Evolutionary conservation across 1,284 basidiomycete genomes (phyloP).

Genomic region (Phellopilus nigrolimitatus): DNA sequence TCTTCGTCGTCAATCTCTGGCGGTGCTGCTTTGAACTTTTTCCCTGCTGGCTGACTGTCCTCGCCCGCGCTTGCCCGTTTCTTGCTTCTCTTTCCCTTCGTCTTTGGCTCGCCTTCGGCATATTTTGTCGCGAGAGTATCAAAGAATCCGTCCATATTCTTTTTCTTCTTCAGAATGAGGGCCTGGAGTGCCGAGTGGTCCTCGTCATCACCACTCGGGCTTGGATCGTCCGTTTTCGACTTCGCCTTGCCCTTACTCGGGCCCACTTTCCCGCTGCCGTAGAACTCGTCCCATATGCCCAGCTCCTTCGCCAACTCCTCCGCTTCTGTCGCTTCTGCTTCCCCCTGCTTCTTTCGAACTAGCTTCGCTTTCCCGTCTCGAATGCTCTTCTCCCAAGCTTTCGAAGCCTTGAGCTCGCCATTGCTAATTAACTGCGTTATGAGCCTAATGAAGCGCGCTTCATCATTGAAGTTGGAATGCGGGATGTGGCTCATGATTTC

Average conservation of each 20-base stretch:
- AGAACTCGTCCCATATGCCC: constrained; percentile 95
- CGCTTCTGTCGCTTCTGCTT: constrained; percentile 80
- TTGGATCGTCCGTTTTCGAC: constrained; percentile 40
- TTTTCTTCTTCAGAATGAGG: constrained; percentile 75
- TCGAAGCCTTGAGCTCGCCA: constrained; percentile 52
- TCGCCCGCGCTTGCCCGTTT: constrained; percentile 43
- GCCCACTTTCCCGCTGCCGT: constrained; percentile 73
- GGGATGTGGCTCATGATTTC: constrained; percentile 82
- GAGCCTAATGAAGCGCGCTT: constrained; percentile 71
- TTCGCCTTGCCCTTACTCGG: constrained; percentile 57
- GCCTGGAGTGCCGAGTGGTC: constrained; percentile 74
- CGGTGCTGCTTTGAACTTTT: constrained; percentile 42
- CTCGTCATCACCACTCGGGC: constrained; percentile 31
- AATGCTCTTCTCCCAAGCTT: constrained; percentile 65
- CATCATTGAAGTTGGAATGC: constrained; percentile 78
- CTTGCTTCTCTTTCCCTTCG: constrained; percentile 44
- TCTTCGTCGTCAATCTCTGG: constrained; percentile 68
- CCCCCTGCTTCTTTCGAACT: constrained; percentile 67
- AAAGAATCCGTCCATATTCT: constrained; percentile 68
- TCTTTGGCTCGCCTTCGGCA: constrained; percentile 39
- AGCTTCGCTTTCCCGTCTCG: constrained; percentile 76
- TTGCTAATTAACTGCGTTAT: constrained; percentile 66
- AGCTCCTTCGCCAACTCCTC: constrained; percentile 83
- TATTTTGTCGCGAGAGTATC: constrained; percentile 84
- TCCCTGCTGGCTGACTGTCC: constrained; percentile 41